Conservation (phyloP, 2,329 filamentous ascomycete species). For the Aureobasidium subglaciale region DNA sequence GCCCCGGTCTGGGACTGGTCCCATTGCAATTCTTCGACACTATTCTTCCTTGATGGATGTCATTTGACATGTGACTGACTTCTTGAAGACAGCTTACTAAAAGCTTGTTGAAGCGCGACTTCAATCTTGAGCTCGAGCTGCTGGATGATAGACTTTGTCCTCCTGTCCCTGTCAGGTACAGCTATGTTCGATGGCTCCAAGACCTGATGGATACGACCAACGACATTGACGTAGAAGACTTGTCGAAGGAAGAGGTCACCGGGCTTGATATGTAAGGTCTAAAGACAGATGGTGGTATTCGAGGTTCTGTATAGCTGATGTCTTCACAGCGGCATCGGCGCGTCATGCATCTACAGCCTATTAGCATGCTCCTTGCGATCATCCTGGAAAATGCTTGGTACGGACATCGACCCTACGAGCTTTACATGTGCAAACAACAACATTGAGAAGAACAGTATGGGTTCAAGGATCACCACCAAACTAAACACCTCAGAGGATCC, state of each 20-base stretch:
- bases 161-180: constrained; percentile 43
- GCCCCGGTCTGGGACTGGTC: no score
- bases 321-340: constrained; percentile 64
- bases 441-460: constrained; percentile 57
- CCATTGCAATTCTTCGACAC: no score
- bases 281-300: neutral
- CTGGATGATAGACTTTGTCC: constrained; percentile 12
- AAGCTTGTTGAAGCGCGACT: constrained; percentile 13
- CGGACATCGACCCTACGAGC: constrained; percentile 69
- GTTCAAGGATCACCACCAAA: constrained; percentile 56
- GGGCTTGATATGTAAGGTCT: constrained; percentile 66
- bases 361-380: constrained; percentile 63
- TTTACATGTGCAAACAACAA: constrained; percentile 61
- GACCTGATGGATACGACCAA: constrained; percentile 65
- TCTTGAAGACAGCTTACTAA: constrained; percentile 16
- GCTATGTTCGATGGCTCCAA: constrained; percentile 88
- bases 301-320: neutral
- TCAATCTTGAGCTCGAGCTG: constrained; percentile 3
- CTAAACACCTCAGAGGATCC: constrained; percentile 47
- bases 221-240: constrained; percentile 30
- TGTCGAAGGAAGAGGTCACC: constrained; percentile 48
- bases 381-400: constrained; percentile 50
- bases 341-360: constrained; percentile 85
- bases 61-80: no score
- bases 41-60: no score